Evolutionary conservation across 805 yeast species (phyloP).

Genomic region (Yamadazyma takamatsuzukensis): DNA sequence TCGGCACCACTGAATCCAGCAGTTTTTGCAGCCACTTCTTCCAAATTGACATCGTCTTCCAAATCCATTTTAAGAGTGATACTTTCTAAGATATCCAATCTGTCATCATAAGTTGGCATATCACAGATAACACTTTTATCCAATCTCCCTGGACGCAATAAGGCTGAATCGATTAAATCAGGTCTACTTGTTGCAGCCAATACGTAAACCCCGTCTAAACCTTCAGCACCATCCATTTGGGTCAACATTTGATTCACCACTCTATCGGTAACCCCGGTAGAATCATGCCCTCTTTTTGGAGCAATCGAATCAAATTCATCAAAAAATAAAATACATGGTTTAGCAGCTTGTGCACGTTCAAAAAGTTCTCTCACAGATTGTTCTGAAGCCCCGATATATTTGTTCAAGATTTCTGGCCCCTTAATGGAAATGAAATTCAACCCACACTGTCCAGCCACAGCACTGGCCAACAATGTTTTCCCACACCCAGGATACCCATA

Average conservation of each 20-base stretch:
- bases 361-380: conserved; percentile 90
- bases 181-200: conserved; percentile 96
- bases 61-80: conserved; percentile 61
- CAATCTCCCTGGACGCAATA: conserved; percentile 91
- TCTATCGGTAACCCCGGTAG: conserved; percentile 96
- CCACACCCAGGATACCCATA: conserved; percentile 99
- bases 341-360: conserved; percentile 91
- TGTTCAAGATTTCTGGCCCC: conserved; percentile 93
- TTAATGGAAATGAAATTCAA: conserved; percentile 88
- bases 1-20: conserved; percentile 93
- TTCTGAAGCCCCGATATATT: conserved; percentile 96
- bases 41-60: conserved; percentile 46
- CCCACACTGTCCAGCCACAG: conserved; percentile 92
- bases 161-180: conserved; percentile 90
- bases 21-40: conserved; percentile 52
- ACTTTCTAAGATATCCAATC: conserved; percentile 66
- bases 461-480: conserved; percentile 87
- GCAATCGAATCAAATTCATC: conserved; percentile 98
- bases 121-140: conserved; percentile 91
- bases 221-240: conserved; percentile 99
- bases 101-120: conserved; percentile 68
- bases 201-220: conserved; percentile 93
- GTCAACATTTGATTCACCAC: conserved; percentile 96
- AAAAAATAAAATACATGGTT: conserved; percentile 88
- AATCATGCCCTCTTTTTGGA: conserved; percentile 96